Evolutionary conservation across 257 asterid species (phyloP).

Genomic region (Fraxinus excelsior): DNA sequence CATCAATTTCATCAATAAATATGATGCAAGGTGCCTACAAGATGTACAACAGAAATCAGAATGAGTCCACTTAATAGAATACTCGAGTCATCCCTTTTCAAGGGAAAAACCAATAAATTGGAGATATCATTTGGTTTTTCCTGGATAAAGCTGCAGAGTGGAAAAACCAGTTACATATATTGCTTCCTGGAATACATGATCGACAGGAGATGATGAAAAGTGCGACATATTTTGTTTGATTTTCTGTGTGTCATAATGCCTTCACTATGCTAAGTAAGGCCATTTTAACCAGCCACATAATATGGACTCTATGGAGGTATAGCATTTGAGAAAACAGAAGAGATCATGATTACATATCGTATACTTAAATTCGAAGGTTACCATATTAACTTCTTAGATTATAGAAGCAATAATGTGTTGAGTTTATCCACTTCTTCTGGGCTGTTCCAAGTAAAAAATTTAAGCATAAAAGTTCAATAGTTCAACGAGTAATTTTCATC

Average conservation of each 20-base stretch:
- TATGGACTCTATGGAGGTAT: background rate
- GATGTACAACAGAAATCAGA: conserved; percentile 24
- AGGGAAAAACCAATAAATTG: background rate
- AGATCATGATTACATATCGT: background rate
- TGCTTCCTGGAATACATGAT: background rate
- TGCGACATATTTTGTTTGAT: background rate
- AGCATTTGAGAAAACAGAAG: background rate
- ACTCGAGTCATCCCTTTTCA: background rate
- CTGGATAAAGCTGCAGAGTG: background rate
- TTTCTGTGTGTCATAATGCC: background rate
- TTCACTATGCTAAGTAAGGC: background rate
- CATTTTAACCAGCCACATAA: background rate
- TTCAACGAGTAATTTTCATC: background rate
- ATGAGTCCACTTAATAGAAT: conserved; percentile 13
- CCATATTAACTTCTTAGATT: background rate
- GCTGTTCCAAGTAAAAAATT: background rate
- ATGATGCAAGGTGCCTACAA: conserved; percentile 94
- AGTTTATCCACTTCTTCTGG: conserved; percentile 5
- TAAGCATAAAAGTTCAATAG: background rate
- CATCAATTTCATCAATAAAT: conserved; percentile 97
- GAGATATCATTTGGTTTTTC: background rate
- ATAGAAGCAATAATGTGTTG: background rate
- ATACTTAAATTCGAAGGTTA: background rate
- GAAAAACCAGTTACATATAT: background rate
- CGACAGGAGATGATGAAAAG: background rate